Conservation (phyloP, 2,329 filamentous ascomycete genomes). For the Fusarium cicatricum region DNA sequence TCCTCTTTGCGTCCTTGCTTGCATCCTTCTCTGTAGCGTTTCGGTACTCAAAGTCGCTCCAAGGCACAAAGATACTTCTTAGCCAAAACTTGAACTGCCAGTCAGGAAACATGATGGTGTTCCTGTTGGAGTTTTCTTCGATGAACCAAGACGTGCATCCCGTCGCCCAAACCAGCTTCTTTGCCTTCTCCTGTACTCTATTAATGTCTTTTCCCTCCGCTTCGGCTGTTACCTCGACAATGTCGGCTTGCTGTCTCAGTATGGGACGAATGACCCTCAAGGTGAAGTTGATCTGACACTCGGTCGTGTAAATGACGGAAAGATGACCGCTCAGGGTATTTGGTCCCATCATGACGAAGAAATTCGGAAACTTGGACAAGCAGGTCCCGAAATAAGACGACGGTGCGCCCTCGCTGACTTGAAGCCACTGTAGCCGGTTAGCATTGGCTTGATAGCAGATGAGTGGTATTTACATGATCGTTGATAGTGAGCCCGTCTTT, state of each 20-base stretch:
- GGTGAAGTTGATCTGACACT: constrained; percentile 60
- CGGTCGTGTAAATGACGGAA: constrained; percentile 58
- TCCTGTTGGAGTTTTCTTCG: constrained; percentile 54
- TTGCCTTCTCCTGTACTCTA: constrained; percentile 52
- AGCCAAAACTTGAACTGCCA: constrained; percentile 60
- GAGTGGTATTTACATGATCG: constrained; percentile 49
- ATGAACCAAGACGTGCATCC: constrained; percentile 63
- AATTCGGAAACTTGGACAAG: constrained; percentile 56
- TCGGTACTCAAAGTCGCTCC: constrained; percentile 46
- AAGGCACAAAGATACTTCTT: constrained; percentile 54
- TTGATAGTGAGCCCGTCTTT: constrained; percentile 50
- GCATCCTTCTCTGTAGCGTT: neutral
- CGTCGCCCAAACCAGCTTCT: constrained; percentile 56
- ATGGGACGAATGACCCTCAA: constrained; percentile 50
- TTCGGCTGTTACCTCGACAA: constrained; percentile 43
- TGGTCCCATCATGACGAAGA: constrained; percentile 47
- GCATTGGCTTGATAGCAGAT: neutral
- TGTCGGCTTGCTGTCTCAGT: constrained; percentile 36
- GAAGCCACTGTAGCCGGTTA: constrained; percentile 41
- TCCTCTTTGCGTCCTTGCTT: accelerated
- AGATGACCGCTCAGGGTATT: constrained; percentile 56
- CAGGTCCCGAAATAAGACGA: constrained; percentile 60
- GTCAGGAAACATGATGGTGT: constrained; percentile 62
- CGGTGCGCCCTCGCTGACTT: constrained; percentile 34
- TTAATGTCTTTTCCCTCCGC: constrained; percentile 37